Percentiles rank a stretch among this genome's conserved stretches.
Conservation (phyloP, 2,329 filamentous ascomycete genomes). For the Neopestalotiopsis clavispora region DNA sequence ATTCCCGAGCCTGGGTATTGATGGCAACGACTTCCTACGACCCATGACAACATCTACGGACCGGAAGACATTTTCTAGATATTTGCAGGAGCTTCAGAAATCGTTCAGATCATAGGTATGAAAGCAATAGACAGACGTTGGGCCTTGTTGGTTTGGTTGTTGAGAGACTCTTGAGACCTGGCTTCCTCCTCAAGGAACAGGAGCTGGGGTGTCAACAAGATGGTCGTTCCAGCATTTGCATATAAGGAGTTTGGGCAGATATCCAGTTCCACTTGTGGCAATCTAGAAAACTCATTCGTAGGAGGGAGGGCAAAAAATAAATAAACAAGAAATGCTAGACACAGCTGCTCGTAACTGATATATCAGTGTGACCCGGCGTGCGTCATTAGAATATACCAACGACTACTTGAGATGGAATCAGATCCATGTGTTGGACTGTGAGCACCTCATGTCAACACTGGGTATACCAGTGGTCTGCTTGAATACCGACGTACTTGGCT, state of each 20-base stretch:
- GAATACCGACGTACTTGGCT: no score
- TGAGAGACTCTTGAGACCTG: neutral
- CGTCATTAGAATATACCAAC: no score
- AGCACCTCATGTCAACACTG: no score
- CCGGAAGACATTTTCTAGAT: conserved; percentile 66
- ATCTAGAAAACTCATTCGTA: conserved; percentile 1
- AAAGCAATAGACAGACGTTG: neutral
- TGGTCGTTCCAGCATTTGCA: conserved; percentile 14
- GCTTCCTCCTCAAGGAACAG: neutral
- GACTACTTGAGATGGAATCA: no score
- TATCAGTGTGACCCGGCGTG: no score
- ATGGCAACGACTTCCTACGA: conserved; percentile 63
- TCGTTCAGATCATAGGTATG: conserved; percentile 17
- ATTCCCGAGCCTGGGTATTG: conserved; percentile 68
- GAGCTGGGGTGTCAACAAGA: neutral
- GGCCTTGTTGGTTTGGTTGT: neutral
- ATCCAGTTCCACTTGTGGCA: conserved; percentile 10
- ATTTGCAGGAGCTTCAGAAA: conserved; percentile 58
- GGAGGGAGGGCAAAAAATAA: neutral
- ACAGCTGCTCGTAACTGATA: neutral
- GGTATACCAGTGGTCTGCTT: no score
- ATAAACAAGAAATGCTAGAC: neutral
- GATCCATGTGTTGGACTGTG: no score
- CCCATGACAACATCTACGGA: conserved; percentile 63
- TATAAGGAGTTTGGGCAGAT: conserved; percentile 11